A percentile compares a stretch with the other conserved stretches of the same genome.
Conservation (phyloP, 805 yeast species). For the Saccharomycopsis javanensis region DNA sequence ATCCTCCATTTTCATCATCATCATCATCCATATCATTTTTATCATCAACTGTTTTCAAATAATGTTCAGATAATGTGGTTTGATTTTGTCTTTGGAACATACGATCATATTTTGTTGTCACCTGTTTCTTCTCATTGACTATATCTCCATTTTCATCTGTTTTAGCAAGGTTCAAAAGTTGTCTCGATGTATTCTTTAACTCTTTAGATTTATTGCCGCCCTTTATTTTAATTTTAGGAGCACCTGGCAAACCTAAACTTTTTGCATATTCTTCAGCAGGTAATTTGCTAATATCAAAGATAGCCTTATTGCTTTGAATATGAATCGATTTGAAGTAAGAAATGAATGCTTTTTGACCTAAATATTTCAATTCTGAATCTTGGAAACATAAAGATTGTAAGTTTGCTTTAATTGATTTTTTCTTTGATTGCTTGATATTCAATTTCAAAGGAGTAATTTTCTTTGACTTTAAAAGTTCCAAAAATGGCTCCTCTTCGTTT, state of each 20-base stretch:
- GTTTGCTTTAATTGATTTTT: conserved; percentile 67
- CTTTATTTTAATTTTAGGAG: conserved; percentile 78
- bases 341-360: conserved; percentile 93
- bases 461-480: conserved; percentile 49
- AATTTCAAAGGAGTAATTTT: conserved; percentile 63
- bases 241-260: conserved; percentile 90
- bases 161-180: conserved; percentile 46
- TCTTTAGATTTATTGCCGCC: conserved; percentile 49
- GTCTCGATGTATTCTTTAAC: conserved; percentile 73
- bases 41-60: conserved; percentile 55
- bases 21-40: conserved; percentile 27
- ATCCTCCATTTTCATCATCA: conserved; percentile 55
- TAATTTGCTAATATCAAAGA: conserved; percentile 66
- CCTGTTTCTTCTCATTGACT: conserved; percentile 35
- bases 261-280: conserved; percentile 80
- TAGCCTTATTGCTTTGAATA: conserved; percentile 78
- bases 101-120: conserved; percentile 82
- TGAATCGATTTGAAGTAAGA: conserved; percentile 81
- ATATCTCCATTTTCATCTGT: conserved; percentile 58
- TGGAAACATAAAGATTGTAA: conserved; percentile 85
- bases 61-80: conserved; percentile 83
- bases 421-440: conserved; percentile 64
- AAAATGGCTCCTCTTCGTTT: conserved; percentile 68
- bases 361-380: conserved; percentile 82
- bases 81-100: conserved; percentile 96